These are phyloP conservation scores for Solanum microdontum DNA, from an alignment of 257 asterid species.

Conservation along the genomic window DNA sequence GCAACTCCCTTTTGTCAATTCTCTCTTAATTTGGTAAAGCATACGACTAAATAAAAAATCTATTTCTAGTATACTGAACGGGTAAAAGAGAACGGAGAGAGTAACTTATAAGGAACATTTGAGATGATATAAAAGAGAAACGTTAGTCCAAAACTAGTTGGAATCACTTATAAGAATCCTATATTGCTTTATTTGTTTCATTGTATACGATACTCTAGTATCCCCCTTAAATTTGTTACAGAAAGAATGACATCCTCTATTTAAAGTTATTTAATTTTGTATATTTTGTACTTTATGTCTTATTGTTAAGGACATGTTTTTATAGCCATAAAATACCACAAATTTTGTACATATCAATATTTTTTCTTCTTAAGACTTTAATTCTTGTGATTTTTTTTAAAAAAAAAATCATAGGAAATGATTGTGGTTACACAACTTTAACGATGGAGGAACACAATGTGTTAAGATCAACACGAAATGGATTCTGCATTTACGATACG, in stretches of 20 bases:
- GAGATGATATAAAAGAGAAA: not conserved
- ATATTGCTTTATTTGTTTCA: not conserved
- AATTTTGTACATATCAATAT: not conserved
- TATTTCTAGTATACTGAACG: too few species aligned
- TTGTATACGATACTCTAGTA: not conserved
- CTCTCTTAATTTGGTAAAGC: not conserved
- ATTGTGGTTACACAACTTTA: not conserved
- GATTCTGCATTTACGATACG: constrained; percentile 21
- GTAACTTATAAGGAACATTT: not conserved
- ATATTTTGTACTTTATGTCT: not conserved
- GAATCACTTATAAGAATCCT: not conserved
- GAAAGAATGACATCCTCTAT: not conserved
- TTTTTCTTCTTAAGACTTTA: not conserved
- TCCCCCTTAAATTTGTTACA: not conserved
- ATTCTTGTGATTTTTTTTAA: not conserved
- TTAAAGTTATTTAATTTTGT: too few species aligned
- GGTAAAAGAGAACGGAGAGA: not conserved
- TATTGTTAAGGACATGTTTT: not conserved
- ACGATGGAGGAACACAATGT: constrained; percentile 25
- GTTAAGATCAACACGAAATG: constrained; percentile 9
- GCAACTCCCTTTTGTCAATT: not conserved
- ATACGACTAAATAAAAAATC: not conserved
- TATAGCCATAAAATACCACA: not conserved
- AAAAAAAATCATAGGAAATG: not conserved
- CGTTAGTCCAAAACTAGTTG: not conserved